These are phyloP conservation scores for Tulasnella sp. DNA, from an alignment of 768 basidiomycete species.

Conservation along the genomic window DNA sequence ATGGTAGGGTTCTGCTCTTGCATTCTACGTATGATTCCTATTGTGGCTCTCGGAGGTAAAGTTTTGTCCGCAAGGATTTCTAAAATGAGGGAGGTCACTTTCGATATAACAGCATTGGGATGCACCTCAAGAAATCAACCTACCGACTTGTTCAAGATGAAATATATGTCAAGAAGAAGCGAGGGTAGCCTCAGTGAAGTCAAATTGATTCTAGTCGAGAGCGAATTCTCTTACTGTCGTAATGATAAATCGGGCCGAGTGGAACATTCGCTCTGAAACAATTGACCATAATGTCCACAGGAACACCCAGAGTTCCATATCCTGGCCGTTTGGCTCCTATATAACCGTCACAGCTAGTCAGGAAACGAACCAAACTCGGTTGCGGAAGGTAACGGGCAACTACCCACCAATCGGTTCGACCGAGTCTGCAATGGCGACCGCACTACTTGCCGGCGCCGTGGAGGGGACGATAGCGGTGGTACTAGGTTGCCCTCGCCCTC, in stretches of 20 bases:
- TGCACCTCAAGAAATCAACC: neutral
- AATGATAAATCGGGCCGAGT: conserved; percentile 59
- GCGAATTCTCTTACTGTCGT: conserved; percentile 51
- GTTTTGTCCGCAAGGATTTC: neutral
- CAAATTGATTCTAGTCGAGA: neutral
- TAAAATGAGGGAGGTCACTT: neutral
- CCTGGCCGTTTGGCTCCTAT: conserved; percentile 61
- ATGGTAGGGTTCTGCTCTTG: conserved; percentile 51
- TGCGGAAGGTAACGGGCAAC: neutral
- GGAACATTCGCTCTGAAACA: conserved; percentile 59
- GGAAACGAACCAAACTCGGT: neutral
- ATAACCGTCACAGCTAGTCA: neutral
- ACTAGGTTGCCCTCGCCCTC: neutral
- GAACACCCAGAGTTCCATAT: conserved; percentile 51
- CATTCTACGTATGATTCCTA: conserved; percentile 49
- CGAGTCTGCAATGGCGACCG: neutral
- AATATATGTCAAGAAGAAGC: neutral
- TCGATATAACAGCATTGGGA: neutral
- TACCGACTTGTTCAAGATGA: neutral
- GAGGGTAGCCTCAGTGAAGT: neutral
- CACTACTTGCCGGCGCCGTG: neutral
- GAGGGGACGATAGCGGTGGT: neutral
- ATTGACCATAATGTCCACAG: conserved; percentile 44
- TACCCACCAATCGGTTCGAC: neutral
- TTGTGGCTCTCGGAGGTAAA: neutral